Base-by-base conservation (phyloP, 495 filamentous ascomycete genomes). In the Parathielavia appendiculata region DNA sequence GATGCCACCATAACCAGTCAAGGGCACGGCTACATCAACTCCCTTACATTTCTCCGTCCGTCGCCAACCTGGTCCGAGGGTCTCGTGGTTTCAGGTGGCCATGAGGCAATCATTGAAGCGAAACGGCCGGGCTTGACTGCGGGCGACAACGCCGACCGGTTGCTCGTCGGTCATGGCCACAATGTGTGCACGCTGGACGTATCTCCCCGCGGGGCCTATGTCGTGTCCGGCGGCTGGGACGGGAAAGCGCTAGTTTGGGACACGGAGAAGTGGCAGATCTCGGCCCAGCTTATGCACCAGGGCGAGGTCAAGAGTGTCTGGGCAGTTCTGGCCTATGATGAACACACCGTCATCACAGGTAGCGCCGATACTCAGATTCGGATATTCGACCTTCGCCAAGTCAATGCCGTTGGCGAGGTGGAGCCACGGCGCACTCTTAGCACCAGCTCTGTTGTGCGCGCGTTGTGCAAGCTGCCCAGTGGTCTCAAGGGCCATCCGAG, bases 221-320 rank as follows among this genome's bases (percentile, higher is more conserved):
- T 97, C 51, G 84, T 96, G 43, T 97, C 92, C 65, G 93, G 90
- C n/a, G 86, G 91, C 69, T 99, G 95, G 95, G 95, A 99, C 69
- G 81, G 82, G 40, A 86, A 90, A 39, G 90, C 88, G 13, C 83
- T 89, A 34, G 66, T 96, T 56, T 97, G 90, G 90, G 76, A 66
- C 46, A 70, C 88, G 36, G 83, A 83, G 9, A 87, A 86, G 60
- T 96, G 87, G 89, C 89, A 91, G 67, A 80, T 76, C 35, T 30
- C 56, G 14, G 43, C 57, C 14, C 78, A 86, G 51, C 79, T 83
- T 19, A 72, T 89, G 22, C 77, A 97, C 16, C 76, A 86, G 43
- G 91, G 86, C 64, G 81, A 84, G 58, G 89, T 81, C 46, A 87
- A 80, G 58, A 69, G 71, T 34, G 92, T 97, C 19, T 97, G 93